A percentile compares a stretch with the other conserved stretches of the same genome.
Evolutionary conservation across 2,329 filamentous ascomycete species (phyloP).

Genomic region (Didymella pomorum): DNA sequence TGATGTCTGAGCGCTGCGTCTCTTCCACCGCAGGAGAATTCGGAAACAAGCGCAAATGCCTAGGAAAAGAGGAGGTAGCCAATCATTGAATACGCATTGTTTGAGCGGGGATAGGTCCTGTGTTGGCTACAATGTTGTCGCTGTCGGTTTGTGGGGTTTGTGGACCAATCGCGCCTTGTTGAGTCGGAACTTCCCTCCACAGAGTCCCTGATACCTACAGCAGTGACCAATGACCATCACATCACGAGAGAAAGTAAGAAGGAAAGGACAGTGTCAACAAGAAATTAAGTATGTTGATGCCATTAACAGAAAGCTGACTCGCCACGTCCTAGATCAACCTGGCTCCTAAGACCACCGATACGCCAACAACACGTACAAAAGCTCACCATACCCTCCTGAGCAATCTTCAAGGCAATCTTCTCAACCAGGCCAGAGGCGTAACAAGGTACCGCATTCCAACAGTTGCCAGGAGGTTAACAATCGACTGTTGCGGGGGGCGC

Average conservation of each 20-base stretch:
- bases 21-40: background rate
- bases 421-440: too few species aligned
- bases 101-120: too few species aligned
- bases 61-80: too few species aligned
- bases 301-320: constrained; percentile 1
- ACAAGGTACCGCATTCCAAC: too few species aligned
- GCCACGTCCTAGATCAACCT: background rate
- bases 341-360: background rate
- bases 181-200: background rate
- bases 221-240: background rate
- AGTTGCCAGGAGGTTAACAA: background rate
- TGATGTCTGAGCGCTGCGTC: background rate
- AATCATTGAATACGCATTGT: too few species aligned
- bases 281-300: background rate
- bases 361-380: constrained; percentile 1
- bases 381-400: background rate
- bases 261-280: background rate
- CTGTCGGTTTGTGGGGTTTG: background rate
- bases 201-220: background rate
- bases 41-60: too few species aligned
- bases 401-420: background rate
- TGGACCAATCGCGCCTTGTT: constrained; percentile 1
- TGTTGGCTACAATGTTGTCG: too few species aligned
- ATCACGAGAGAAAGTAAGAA: background rate
- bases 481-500: background rate